phyloP scores from a whole-genome alignment of 2,329 filamentous ascomycete species.

The Rhinocladiella similis region DNA sequence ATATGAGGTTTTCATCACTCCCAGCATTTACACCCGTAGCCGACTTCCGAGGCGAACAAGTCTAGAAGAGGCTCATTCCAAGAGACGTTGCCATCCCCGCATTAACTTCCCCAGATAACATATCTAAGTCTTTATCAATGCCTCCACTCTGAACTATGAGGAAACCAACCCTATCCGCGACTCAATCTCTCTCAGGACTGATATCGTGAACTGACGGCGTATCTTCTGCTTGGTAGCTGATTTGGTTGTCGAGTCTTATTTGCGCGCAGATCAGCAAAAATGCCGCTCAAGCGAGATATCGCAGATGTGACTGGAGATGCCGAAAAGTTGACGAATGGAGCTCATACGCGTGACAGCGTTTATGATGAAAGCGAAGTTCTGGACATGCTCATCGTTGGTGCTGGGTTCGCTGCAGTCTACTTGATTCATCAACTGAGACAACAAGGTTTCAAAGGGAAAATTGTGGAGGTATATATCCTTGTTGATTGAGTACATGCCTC shows the following conservation, averaged over 20 bases:
- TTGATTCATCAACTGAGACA: constrained; percentile 55
- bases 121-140: not conserved
- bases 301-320: not conserved
- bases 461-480: constrained; percentile 36
- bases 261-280: not conserved
- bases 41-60: not conserved
- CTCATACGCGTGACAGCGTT: not conserved
- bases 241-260: not conserved
- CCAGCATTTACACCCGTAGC: not conserved
- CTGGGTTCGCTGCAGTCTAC: constrained; percentile 45
- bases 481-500: not conserved
- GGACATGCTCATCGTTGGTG: constrained; percentile 29
- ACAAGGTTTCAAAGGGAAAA: constrained; percentile 47
- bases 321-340: not conserved
- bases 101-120: not conserved
- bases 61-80: not conserved
- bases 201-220: no score
- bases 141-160: not conserved
- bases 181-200: no score
- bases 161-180: no score
- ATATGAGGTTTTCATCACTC: not conserved
- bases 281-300: not conserved
- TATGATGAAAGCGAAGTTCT: not conserved
- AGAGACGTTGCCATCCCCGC: not conserved
- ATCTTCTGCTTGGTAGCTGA: not conserved